Base-by-base conservation (phyloP, 176 grass and related monocot species). In the Phoenix dactylifera region DNA sequence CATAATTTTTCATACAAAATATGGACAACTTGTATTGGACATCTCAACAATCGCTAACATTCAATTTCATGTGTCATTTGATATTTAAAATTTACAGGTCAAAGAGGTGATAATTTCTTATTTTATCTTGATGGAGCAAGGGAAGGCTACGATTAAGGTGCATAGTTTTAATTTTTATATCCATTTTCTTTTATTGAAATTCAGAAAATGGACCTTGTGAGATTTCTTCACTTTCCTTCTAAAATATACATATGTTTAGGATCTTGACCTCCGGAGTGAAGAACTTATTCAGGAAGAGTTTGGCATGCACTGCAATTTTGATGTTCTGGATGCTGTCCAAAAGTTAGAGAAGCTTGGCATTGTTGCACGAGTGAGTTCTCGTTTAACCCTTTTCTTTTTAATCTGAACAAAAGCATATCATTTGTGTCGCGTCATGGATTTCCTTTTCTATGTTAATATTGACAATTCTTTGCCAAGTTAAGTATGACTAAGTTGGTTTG, bases 111-210 rank as follows among this genome's bases (percentile, higher is more conserved):
- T 97, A 80, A 75, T 97, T 75, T 87, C 87, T 52, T 97, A 91
- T 66, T 98, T 88, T 73, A 92, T 98, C 81, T 74, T 98, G 70
- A 98, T 98, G 93, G 93, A 98, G 74, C 86, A 98, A 64, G 93
- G 93, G 69, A 98, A 98, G 67, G 69, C 87, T 9, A 98, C 93
- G 54, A 29, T 71, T 69, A 72, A 84, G 80, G 93, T 97, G 72
- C n/a, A 62, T 5, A 32, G 7, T 32, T 32, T 32, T 18, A 63
- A 57, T 72, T 55, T 16, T 75, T 4, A 26, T 58, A 54, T 9
- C 6, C 4, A 25, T 54, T 49, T 4, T 26, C 44, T 1, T 80
- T 55, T 28, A 18, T 19, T 14, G 30, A 32, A 32, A 32, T 5
- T 32, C 18, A 16, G 28, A 49, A 55, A 59, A 16, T 78, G 50